phyloP scores from a whole-genome alignment of 257 asterid species.

The Misopates orontium region DNA sequence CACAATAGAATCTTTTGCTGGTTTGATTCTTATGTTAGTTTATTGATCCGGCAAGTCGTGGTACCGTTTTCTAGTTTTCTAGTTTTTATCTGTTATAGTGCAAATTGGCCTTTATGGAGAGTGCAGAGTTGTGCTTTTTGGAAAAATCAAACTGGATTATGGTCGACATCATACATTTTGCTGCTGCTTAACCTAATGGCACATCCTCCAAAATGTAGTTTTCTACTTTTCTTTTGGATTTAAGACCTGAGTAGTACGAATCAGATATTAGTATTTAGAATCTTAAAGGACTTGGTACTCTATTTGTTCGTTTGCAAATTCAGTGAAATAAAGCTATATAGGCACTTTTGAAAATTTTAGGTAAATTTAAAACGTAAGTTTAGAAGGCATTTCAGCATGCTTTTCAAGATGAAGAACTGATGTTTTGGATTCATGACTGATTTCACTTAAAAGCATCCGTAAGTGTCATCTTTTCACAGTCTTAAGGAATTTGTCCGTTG shows the following conservation, averaged over 20 bases:
- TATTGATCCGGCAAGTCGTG: too few relatives aligned
- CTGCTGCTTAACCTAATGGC: constrained; percentile 10
- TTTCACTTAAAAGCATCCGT: background rate
- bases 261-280: background rate
- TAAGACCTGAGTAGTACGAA: background rate
- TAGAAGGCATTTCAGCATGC: background rate
- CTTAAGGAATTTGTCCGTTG: constrained; percentile 4
- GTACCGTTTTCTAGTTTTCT: too few relatives aligned
- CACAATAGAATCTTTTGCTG: too few relatives aligned
- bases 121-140: too few relatives aligned
- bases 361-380: background rate
- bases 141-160: too few relatives aligned
- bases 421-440: background rate
- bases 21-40: too few relatives aligned
- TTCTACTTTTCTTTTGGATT: background rate
- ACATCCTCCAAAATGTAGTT: background rate
- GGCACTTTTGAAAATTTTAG: background rate
- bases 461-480: background rate
- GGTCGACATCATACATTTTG: background rate
- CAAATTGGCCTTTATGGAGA: too few relatives aligned
- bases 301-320: background rate
- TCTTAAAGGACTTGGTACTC: background rate
- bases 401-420: background rate
- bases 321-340: background rate
- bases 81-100: too few relatives aligned